Evolutionary conservation across 2,329 filamentous ascomycete species (phyloP).

Genomic region (Ceratocystis smalleyi): DNA sequence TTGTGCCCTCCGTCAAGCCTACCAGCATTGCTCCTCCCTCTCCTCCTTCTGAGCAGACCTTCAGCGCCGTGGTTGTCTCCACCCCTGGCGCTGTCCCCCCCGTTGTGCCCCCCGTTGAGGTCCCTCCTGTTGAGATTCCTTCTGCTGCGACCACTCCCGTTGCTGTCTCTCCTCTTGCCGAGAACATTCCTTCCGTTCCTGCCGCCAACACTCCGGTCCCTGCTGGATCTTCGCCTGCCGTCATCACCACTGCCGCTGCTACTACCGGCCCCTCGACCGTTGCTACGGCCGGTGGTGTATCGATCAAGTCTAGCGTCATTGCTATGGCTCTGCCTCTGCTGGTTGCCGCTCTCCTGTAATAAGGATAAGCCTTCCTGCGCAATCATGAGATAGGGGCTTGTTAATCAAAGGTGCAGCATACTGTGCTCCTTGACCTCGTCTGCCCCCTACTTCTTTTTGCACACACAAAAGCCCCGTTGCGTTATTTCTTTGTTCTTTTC

Average conservation of each 20-base stretch:
- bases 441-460: not conserved
- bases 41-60: not conserved
- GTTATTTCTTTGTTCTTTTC: not conserved
- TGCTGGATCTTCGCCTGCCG: constrained; percentile 12
- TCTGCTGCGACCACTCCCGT: not conserved
- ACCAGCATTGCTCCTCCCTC: not conserved
- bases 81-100: not conserved
- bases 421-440: not conserved
- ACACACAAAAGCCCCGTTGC: not conserved
- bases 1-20: not conserved
- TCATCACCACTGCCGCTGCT: constrained; percentile 27
- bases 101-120: not conserved
- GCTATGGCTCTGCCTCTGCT: not conserved
- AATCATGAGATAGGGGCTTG: too few species aligned
- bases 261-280: not conserved
- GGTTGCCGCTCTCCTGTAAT: not conserved
- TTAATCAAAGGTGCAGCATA: not conserved
- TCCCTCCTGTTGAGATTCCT: not conserved
- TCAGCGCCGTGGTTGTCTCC: not conserved
- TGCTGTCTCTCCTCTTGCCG: not conserved
- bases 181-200: not conserved
- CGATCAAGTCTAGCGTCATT: constrained; percentile 1
- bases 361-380: not conserved
- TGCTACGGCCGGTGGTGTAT: constrained; percentile 7
- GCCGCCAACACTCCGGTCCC: not conserved